Conservation (phyloP, 495 filamentous ascomycete genomes). For the Penicilliopsis zonata region DNA sequence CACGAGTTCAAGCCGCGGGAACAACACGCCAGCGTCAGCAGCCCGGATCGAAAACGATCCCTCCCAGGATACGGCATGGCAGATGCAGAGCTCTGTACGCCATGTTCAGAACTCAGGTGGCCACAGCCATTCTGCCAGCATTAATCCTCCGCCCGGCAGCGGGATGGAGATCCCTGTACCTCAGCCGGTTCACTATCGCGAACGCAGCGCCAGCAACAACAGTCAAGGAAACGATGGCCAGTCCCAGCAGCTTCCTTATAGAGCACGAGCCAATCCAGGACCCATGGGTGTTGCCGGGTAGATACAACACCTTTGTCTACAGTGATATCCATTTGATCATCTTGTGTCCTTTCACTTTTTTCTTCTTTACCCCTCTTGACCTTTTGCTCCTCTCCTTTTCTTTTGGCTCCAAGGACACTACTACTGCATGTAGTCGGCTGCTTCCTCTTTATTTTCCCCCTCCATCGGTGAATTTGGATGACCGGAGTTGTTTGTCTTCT, state of each 20-base stretch:
- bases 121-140: constrained; percentile 24
- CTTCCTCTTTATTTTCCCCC: constrained; percentile 21
- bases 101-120: constrained; percentile 55
- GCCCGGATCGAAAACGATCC: constrained; percentile 71
- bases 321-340: constrained; percentile 6
- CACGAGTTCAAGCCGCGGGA: constrained; percentile 26
- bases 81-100: constrained; percentile 69
- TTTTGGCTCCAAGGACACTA: constrained; percentile 7
- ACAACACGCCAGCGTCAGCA: constrained; percentile 26
- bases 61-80: constrained; percentile 55
- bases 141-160: constrained; percentile 13
- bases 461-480: constrained; percentile 21
- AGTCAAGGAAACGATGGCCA: constrained; percentile 26
- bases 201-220: constrained; percentile 29
- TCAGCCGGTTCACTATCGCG: constrained; percentile 18
- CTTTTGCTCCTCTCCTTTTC: constrained; percentile 2
- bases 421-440: constrained; percentile 11
- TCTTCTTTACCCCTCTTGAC: constrained; percentile 4
- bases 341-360: constrained; percentile 2
- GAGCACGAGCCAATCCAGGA: constrained; percentile 26
- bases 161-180: constrained; percentile 19
- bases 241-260: constrained; percentile 25
- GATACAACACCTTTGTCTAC: no score
- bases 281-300: constrained; percentile 36
- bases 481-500: constrained; percentile 19